Conservation (phyloP, 441 rosid genomes). For the Arabidopsis lyrata region DNA sequence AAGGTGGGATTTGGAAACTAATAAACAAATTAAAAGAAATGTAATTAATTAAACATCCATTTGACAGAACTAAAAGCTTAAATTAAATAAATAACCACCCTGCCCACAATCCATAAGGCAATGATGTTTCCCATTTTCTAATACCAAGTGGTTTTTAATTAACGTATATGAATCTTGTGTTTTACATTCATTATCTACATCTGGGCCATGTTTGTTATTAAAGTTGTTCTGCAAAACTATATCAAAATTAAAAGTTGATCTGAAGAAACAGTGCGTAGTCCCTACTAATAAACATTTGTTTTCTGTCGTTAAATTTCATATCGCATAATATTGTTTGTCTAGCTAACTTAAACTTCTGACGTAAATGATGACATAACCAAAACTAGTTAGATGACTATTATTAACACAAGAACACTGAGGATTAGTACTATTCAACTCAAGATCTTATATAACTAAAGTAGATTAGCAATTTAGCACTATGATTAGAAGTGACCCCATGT, state of each 20-base stretch:
- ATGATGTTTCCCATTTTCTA: not conserved
- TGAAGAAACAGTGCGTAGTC: conserved; percentile 13
- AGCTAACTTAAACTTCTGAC: not conserved
- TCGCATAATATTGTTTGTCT: not conserved
- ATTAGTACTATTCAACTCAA: not conserved
- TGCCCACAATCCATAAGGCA: not conserved
- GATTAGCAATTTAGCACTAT: conserved; percentile 8
- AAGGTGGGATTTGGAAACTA: not conserved
- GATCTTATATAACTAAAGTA: not conserved
- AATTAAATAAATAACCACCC: not conserved
- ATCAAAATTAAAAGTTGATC: not conserved
- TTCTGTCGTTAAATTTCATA: conserved; percentile 1
- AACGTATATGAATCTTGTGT: not conserved
- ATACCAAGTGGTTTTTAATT: conserved; percentile 20
- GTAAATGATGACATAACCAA: conserved; percentile 21
- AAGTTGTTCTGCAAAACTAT: conserved; percentile 19
- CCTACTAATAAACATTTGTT: conserved; percentile 4
- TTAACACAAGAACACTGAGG: not conserved
- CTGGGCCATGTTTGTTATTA: conserved; percentile 26
- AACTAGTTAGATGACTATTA: not conserved
- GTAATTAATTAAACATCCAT: not conserved
- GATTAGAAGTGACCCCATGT: conserved; percentile 7
- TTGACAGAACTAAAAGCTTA: not conserved
- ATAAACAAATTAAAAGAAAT: not conserved
- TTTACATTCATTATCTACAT: conserved; percentile 10